Conservation (phyloP, 2,329 filamentous ascomycete species). For the Chaetoscypha palmicola region DNA sequence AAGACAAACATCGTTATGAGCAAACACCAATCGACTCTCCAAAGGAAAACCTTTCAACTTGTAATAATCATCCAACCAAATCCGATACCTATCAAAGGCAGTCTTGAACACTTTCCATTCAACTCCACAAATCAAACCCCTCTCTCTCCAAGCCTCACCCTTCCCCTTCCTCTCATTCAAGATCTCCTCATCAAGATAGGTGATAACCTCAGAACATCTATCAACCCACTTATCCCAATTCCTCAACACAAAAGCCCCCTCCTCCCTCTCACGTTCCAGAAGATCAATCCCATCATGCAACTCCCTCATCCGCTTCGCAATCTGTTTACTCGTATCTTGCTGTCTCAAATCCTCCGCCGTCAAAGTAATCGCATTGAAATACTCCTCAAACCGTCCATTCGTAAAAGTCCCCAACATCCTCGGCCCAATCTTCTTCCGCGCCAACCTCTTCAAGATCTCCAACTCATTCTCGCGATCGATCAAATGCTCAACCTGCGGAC, state of each 20-base stretch:
- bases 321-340: conserved; percentile 79
- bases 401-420: conserved; percentile 83
- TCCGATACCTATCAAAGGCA: conserved; percentile 69
- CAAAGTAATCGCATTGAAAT: conserved; percentile 76
- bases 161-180: conserved; percentile 30
- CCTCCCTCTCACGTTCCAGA: conserved; percentile 66
- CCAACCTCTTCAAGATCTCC: conserved; percentile 75
- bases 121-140: conserved; percentile 74
- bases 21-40: conserved; percentile 75
- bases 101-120: conserved; percentile 73
- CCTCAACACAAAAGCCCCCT: conserved; percentile 75
- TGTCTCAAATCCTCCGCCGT: conserved; percentile 70
- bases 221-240: conserved; percentile 78
- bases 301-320: conserved; percentile 96
- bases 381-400: conserved; percentile 95
- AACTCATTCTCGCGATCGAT: conserved; percentile 92
- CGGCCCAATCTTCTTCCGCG: conserved; percentile 88
- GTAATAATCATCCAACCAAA: conserved; percentile 65
- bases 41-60: conserved; percentile 59
- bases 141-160: conserved; percentile 53
- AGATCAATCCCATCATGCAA: conserved; percentile 90
- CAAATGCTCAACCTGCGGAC: conserved; percentile 88
- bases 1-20: conserved; percentile 83
- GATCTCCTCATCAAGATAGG: conserved; percentile 52
- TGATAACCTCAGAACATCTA: conserved; percentile 45